Percentiles rank a stretch among this genome's conserved stretches.
Conservation (phyloP, 257 asterid genomes). For the Forsythia viridissima region DNA sequence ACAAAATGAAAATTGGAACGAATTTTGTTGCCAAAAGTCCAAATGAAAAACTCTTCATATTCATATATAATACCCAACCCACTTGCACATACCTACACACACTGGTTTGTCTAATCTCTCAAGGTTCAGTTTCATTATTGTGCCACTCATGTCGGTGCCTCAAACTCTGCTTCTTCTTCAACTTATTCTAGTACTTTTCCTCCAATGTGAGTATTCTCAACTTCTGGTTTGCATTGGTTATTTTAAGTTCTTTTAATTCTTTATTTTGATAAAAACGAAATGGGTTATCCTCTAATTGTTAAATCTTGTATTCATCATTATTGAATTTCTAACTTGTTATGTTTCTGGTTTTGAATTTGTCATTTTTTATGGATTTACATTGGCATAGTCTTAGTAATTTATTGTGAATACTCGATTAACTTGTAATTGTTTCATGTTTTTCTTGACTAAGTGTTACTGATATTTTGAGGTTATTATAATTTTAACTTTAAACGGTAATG, state of each 20-base stretch:
- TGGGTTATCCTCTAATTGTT: background rate
- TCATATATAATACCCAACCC: background rate
- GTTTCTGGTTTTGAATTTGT: background rate
- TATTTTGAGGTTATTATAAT: background rate
- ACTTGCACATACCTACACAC: background rate
- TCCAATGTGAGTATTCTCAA: background rate
- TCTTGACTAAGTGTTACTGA: background rate
- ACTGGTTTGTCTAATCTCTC: background rate
- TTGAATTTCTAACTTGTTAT: background rate
- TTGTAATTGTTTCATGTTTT: background rate
- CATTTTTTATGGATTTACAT: background rate
- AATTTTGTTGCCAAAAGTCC: background rate
- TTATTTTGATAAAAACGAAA: background rate
- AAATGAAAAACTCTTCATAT: background rate
- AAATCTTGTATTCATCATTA: background rate
- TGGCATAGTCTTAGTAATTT: background rate
- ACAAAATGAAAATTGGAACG: background rate
- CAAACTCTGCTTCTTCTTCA: background rate
- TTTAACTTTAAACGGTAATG: background rate
- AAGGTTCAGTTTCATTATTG: background rate
- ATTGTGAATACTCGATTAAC: background rate
- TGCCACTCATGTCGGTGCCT: background rate
- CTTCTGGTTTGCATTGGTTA: background rate
- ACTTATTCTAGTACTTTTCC: background rate
- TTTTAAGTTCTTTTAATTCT: background rate